phyloP scores from a whole-genome alignment of 371 early-diverging fungal species.

The Entomophthora muscae region DNA sequence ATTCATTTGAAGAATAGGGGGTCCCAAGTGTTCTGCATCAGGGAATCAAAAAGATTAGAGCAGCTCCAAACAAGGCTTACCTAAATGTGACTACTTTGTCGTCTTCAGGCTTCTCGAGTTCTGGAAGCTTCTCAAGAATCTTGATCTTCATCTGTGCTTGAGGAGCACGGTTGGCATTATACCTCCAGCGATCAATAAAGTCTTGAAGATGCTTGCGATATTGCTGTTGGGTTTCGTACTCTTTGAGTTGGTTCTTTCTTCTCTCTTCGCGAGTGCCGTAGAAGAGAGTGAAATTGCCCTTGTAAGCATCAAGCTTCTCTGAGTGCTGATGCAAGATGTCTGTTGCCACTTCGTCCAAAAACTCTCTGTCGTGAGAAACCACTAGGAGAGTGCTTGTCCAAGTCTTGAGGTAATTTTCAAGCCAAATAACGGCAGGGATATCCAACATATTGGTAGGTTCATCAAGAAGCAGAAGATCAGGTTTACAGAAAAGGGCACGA shows the following conservation, averaged over 20 bases:
- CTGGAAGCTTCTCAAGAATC: slow-evolving; percentile 92
- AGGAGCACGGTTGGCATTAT: slow-evolving; percentile 94
- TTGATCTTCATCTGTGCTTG: slow-evolving; percentile 98
- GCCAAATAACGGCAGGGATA: slow-evolving; percentile 92
- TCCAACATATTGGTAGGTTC: slow-evolving; percentile 98
- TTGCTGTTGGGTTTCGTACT: slow-evolving; percentile 88
- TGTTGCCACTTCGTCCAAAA: slow-evolving; percentile 90
- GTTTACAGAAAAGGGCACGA: slow-evolving; percentile 87
- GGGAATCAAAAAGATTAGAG: slow-evolving; percentile 34
- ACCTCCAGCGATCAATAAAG: slow-evolving; percentile 97
- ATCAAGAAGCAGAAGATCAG: slow-evolving; percentile 94
- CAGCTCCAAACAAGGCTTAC: not conserved
- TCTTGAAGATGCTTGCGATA: slow-evolving; percentile 88
- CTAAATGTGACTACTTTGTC: slow-evolving; percentile 68
- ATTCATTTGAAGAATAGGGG: slow-evolving; percentile 85
- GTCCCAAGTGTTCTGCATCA: slow-evolving; percentile 66
- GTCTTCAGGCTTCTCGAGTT: slow-evolving; percentile 68
- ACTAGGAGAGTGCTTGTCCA: slow-evolving; percentile 87
- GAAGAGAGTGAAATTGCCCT: slow-evolving; percentile 86
- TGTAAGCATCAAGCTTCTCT: slow-evolving; percentile 80
- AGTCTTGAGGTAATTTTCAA: slow-evolving; percentile 77
- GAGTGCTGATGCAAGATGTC: slow-evolving; percentile 92
- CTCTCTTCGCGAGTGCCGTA: slow-evolving; percentile 79
- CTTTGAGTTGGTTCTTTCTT: slow-evolving; percentile 66
- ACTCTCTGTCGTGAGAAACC: slow-evolving; percentile 96